phyloP scores from a whole-genome alignment of 2,329 filamentous ascomycete genomes.

The Cryphonectria radicalis region DNA sequence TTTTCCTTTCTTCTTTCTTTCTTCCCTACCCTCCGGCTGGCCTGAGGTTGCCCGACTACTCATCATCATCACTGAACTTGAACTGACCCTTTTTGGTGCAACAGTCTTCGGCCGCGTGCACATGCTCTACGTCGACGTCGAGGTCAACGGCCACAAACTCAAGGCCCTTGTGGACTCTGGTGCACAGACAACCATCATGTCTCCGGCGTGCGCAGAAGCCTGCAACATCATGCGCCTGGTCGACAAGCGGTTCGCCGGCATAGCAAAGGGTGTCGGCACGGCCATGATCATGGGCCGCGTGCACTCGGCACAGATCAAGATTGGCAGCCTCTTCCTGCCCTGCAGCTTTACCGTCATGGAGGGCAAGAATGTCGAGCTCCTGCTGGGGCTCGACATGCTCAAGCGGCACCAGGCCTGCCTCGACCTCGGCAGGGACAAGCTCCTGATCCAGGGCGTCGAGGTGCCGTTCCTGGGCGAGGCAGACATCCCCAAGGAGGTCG shows the following conservation, averaged over 20 bases:
- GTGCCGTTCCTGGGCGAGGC: conserved; percentile 90
- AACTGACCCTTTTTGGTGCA: conserved; percentile 17
- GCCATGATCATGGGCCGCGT: conserved; percentile 94
- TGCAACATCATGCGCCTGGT: conserved; percentile 97
- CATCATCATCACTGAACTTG: conserved; percentile 28
- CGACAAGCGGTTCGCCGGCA: conserved; percentile 87
- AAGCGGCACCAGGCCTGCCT: conserved; percentile 94
- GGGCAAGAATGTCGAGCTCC: conserved; percentile 91
- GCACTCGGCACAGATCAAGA: conserved; percentile 92
- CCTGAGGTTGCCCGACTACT: conserved; percentile 7
- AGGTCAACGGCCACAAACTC: conserved; percentile 89
- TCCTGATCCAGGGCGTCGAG: conserved; percentile 86
- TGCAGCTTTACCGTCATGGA: conserved; percentile 99
- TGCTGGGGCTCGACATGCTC: conserved; percentile 94
- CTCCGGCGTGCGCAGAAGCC: conserved; percentile 83
- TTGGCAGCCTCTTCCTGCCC: conserved; percentile 82
- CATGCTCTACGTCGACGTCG: conserved; percentile 94
- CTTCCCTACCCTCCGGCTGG: too few species aligned
- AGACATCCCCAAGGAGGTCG: conserved; percentile 86
- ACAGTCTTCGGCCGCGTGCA: conserved; percentile 91
- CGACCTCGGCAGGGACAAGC: conserved; percentile 80
- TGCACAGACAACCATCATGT: conserved; percentile 99
- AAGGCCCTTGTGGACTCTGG: conserved; percentile 98
- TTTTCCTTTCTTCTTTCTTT: background rate
- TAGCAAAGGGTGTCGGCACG: conserved; percentile 92